Evolutionary conservation across 106 monocot genomes (phyloP), one percentile per base, ranked within the genome.

Genomic region (Acorus gramineus): DNA sequence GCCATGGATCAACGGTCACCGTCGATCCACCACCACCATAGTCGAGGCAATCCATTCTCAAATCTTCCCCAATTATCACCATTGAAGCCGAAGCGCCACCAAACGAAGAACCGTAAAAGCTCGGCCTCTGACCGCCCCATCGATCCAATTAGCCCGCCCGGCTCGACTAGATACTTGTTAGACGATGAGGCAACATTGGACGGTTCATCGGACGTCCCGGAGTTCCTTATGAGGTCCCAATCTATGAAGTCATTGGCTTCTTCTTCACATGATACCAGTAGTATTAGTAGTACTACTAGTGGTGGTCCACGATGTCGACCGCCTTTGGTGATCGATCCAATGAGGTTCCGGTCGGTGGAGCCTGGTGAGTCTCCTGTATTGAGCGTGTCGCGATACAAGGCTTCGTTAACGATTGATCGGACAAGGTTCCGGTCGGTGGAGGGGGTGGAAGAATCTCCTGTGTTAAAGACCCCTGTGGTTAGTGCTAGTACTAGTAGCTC

Each of bases 131-230:
- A 77, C 51, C 70, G 67, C 5, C 67, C 42, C 11, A 8, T 63
- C 4, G 3, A 50, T 0, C 43, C 68, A 65, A 66, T 55, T 66
- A 83, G 82, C 55, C 93, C 93, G 4, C 70, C 76, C 0, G 61
- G 65, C 56, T 93, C 93, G 4, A 69, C 89, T 2, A 56, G 89
- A 11, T 93, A 54, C 70, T 62, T 93, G 52, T 74, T 93, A 0
- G 69, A 78, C 52, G 78, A 74, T 14, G 53, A 57, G 7, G 6
- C 10, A 2, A 9, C 13, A 3, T 10, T 44, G 11, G 8, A 46
- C 11, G 56, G 65, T 46, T 66, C 56, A 14, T 62, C 67, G 47
- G 79, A 82, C 50, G 60, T 69, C n/a, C 57, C 66, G 2, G 66
- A 53, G 3, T n/a, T 60, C 50, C 53, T 42, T 12, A 10, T 28